Conservation (phyloP, 345 rosid species). For the Mangifera indica region DNA sequence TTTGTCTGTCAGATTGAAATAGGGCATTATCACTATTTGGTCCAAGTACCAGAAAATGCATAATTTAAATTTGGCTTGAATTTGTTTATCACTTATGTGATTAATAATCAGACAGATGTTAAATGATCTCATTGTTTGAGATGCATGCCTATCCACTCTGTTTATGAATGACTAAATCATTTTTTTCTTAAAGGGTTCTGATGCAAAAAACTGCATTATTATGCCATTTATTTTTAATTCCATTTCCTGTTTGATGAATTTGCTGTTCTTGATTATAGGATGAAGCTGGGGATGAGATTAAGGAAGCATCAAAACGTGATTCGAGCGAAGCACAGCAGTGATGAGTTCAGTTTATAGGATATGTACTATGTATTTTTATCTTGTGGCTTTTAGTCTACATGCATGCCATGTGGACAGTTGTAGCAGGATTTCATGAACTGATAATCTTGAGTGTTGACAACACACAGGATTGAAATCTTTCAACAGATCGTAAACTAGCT, state of each 20-base stretch:
- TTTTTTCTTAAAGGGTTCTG: too few species aligned
- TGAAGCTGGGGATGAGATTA: constrained; percentile 84
- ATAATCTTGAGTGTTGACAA: constrained; percentile 16
- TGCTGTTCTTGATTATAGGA: constrained; percentile 41
- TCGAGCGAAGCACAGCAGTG: constrained; percentile 54
- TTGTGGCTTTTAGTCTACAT: constrained; percentile 31
- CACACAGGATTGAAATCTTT: constrained; percentile 29
- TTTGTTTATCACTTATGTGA: not conserved
- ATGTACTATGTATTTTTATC: constrained; percentile 30
- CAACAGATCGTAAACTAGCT: constrained; percentile 23
- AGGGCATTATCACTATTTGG: not conserved
- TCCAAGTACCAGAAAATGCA: not conserved
- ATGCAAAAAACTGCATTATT: not conserved
- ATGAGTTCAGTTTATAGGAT: constrained; percentile 32
- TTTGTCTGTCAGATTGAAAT: not conserved
- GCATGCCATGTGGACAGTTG: constrained; percentile 33
- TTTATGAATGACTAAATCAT: not conserved
- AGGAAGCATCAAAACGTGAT: constrained; percentile 75
- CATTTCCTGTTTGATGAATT: not conserved
- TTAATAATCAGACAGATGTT: too few species aligned
- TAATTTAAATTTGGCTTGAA: not conserved
- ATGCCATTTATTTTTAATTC: not conserved
- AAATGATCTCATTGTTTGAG: not conserved
- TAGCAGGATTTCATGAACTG: constrained; percentile 38
- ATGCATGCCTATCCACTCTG: not conserved